Base-by-base conservation (phyloP, 2,329 filamentous ascomycete species). In the Cladosporium colombiae region DNA sequence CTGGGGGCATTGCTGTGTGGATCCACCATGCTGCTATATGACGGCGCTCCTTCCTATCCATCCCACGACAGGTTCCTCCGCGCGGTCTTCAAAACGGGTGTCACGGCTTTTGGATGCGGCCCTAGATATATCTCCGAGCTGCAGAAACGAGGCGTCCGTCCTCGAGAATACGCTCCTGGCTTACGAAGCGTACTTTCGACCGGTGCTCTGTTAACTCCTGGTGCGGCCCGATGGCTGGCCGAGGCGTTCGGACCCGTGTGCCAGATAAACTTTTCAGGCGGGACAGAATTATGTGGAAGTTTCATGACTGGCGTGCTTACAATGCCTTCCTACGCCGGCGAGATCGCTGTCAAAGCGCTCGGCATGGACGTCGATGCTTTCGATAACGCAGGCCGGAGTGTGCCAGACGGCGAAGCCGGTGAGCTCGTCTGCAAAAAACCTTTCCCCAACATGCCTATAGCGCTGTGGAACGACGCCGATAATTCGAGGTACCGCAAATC, bases 1-100 rank as follows among this genome's bases (percentile, higher is more conserved):
- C 83, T 4, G 85, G 84, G 40, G 79, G 91, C 0, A 81, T 82
- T 93, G 3, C 71, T 89, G 1, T 78, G 81, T 35, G 90, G 91
- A 6, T 81, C 82, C 0, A 82, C 85, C 5, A 81, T 84, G 2
- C 77, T 95, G 4, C 80, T 93, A 25, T 95, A 95, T 74, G 91
- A 95, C 73, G 91, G 91, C 2, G 91, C 88, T 7, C 91, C 91
- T 0, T 91, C 94, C 76, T 78, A 87, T 52, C 91, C 91, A 0
- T 85, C 90, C 67, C 78, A 86, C 1, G 81, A 79, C 25, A 83
- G 85, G 10, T 86, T 91, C 68, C 78, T 92, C 27, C 82, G 83
- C 66, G 79, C 91, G 13, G 77, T 88, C 18, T 84, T 81, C 21
- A 81, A 88, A 68, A 85, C 90, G 72, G 80, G 80, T 62, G 89